phyloP scores from a whole-genome alignment of 1,284 basidiomycete genomes.

The Vanrija humicola region DNA sequence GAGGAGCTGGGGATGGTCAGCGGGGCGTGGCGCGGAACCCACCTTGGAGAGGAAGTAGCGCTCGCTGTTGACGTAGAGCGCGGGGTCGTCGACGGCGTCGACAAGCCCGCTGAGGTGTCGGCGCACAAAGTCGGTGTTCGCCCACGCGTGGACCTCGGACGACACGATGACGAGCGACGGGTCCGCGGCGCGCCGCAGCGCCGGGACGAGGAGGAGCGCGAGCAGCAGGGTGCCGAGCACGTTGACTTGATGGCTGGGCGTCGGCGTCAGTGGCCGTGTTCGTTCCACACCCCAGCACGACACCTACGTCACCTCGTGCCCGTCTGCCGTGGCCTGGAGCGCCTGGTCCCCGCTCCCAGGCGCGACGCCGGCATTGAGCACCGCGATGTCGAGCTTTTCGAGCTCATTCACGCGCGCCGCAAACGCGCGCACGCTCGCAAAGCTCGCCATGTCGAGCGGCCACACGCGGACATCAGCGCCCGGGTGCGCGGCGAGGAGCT shows the following conservation, averaged over 20 bases:
- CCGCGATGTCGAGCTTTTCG: constrained; percentile 1
- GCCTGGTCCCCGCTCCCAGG: not conserved
- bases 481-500: constrained; percentile 6
- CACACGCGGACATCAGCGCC: constrained; percentile 13
- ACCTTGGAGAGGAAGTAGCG: constrained; percentile 25
- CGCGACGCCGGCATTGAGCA: constrained; percentile 14
- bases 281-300: not conserved
- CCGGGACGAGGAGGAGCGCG: constrained; percentile 18
- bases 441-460: constrained; percentile 13
- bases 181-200: constrained; percentile 2
- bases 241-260: constrained; percentile 14
- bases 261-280: not conserved
- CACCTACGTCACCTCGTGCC: constrained; percentile 14
- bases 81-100: constrained; percentile 7
- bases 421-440: constrained; percentile 11
- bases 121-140: not conserved
- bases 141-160: constrained; percentile 15
- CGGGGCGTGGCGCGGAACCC: not conserved
- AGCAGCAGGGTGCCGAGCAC: constrained; percentile 20
- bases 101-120: constrained; percentile 6
- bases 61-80: not conserved
- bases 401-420: not conserved
- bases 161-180: constrained; percentile 13
- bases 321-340: constrained; percentile 2
- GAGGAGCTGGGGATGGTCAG: constrained; percentile 13